phyloP scores from a whole-genome alignment of 208 protist genomes.

The Trypanosoma melophagium region DNA sequence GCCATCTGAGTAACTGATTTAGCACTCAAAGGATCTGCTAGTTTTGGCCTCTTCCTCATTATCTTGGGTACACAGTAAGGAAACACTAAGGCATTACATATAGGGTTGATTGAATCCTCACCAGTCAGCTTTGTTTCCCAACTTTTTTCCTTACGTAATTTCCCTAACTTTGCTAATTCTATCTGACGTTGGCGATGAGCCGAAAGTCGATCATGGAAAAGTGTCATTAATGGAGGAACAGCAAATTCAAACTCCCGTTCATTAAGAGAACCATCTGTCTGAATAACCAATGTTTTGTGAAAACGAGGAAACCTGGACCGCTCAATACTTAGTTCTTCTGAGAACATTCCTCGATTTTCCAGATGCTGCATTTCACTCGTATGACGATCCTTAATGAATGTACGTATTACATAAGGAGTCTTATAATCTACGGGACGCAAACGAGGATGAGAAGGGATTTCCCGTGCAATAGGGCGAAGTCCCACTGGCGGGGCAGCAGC shows the following conservation, averaged over 20 bases:
- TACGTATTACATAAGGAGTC: constrained; percentile 78
- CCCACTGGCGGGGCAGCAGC: constrained; percentile 63
- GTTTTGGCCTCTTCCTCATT: constrained; percentile 54
- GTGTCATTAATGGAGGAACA: constrained; percentile 74
- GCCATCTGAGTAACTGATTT: constrained; percentile 18
- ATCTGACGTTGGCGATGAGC: constrained; percentile 81
- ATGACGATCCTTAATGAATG: constrained; percentile 87
- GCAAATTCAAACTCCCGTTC: constrained; percentile 89
- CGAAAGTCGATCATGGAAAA: constrained; percentile 85
- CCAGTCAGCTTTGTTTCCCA: constrained; percentile 58
- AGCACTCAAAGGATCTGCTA: constrained; percentile 65
- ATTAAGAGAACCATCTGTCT: constrained; percentile 87
- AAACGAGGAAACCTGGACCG: constrained; percentile 80
- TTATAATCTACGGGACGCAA: constrained; percentile 81
- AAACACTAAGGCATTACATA: constrained; percentile 82
- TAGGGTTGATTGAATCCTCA: constrained; percentile 57
- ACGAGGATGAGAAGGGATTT: constrained; percentile 60
- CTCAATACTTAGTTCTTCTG: constrained; percentile 88
- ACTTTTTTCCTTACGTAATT: constrained; percentile 55
- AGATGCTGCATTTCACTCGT: constrained; percentile 85
- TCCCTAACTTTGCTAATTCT: constrained; percentile 81
- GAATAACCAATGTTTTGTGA: constrained; percentile 73
- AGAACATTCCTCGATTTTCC: constrained; percentile 89
- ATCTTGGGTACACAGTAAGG: constrained; percentile 87
- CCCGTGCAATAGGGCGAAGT: constrained; percentile 56